Evolutionary conservation across 2,329 filamentous ascomycete genomes (phyloP).

Genomic region (Dendryphion nanum): DNA sequence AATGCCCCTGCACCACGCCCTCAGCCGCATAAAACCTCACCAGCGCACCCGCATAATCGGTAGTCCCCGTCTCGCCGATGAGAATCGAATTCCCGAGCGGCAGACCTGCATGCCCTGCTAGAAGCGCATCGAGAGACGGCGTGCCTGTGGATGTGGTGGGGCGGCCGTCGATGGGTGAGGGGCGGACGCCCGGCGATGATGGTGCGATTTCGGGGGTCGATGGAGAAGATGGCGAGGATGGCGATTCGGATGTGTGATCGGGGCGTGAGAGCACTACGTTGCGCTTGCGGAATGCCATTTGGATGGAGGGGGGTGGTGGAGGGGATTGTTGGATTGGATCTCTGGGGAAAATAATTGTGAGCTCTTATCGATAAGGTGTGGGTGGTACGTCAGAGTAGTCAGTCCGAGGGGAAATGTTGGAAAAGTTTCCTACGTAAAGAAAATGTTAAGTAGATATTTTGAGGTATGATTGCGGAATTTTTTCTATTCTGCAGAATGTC

Average conservation of each 20-base stretch:
- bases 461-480: no score
- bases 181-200: conserved; percentile 59
- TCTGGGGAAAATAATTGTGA: no score
- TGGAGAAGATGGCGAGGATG: conserved; percentile 10
- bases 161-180: conserved; percentile 85
- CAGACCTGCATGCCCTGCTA: conserved; percentile 84
- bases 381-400: no score
- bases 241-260: not conserved
- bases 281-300: conserved; percentile 3
- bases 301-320: not conserved
- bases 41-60: conserved; percentile 84
- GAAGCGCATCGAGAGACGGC: conserved; percentile 75
- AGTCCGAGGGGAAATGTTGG: no score
- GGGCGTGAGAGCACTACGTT: not conserved
- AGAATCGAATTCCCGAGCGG: conserved; percentile 78
- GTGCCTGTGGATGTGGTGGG: conserved; percentile 90
- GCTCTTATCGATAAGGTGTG: not conserved
- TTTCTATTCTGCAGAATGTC: no score
- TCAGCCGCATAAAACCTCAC: conserved; percentile 90
- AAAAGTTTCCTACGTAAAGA: no score
- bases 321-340: not conserved
- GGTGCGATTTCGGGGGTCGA: conserved; percentile 11
- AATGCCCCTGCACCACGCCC: conserved; percentile 86
- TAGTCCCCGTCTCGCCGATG: conserved; percentile 86
- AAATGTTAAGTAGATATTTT: no score